Evolutionary conservation across 2,329 filamentous ascomycete genomes (phyloP).

Genomic region (Claviceps africana): DNA sequence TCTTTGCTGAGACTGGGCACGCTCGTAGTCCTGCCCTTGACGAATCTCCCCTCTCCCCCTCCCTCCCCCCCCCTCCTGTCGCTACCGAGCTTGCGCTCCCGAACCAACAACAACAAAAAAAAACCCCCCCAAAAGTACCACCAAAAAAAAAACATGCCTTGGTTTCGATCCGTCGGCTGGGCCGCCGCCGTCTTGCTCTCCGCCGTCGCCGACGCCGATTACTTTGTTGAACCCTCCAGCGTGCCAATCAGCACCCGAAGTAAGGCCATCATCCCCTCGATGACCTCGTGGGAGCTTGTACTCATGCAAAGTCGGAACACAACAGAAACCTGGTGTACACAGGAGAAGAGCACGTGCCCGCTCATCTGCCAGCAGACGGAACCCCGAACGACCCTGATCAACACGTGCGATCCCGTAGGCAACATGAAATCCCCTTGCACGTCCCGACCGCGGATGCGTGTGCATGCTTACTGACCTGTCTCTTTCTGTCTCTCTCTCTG

Average conservation of each 20-base stretch:
- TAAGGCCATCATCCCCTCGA: slow-evolving; percentile 24
- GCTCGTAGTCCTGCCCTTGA: no score
- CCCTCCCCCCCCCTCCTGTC: no score
- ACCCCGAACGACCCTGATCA: slow-evolving; percentile 37
- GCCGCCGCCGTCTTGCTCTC: slow-evolving; percentile 35
- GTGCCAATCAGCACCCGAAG: slow-evolving; percentile 40
- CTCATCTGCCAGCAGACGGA: slow-evolving; percentile 53
- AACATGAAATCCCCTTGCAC: no score
- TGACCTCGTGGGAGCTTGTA: background rate
- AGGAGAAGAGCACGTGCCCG: slow-evolving; percentile 51
- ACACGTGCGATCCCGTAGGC: slow-evolving; percentile 54
- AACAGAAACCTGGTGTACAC: slow-evolving; percentile 49
- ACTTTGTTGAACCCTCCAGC: slow-evolving; percentile 45
- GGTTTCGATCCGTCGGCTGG: slow-evolving; percentile 37
- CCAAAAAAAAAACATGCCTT: slow-evolving; percentile 34
- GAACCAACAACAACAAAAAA: no score
- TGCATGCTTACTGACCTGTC: no score
- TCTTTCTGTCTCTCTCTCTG: no score
- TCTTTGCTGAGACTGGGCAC: no score
- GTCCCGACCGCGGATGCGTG: no score
- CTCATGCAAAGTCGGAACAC: slow-evolving; percentile 9
- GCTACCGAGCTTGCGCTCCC: no score
- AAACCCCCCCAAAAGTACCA: no score
- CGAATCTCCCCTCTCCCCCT: no score
- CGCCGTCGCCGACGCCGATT: slow-evolving; percentile 40